phyloP scores from a whole-genome alignment of 768 basidiomycete genomes.

The Pleurotus cornucopiae region DNA sequence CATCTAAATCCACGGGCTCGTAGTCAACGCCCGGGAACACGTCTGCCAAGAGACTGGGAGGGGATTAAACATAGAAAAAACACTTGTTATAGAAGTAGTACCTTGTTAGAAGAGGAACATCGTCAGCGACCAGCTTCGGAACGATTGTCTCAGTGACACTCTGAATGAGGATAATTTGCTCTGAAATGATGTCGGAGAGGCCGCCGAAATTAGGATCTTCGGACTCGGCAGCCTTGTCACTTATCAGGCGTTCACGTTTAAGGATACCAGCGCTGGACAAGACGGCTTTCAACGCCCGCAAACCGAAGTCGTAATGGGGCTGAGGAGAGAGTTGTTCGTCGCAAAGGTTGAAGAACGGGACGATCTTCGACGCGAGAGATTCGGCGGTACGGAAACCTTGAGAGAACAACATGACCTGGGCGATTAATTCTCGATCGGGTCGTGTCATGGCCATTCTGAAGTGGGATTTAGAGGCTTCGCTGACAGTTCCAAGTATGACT shows the following conservation, averaged over 20 bases:
- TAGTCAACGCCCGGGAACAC: constrained; percentile 98
- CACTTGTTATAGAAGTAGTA: constrained; percentile 27
- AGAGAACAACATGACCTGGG: constrained; percentile 99
- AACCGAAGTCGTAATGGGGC: constrained; percentile 98
- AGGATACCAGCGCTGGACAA: constrained; percentile 95
- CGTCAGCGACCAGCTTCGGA: constrained; percentile 95
- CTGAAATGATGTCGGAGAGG: constrained; percentile 71
- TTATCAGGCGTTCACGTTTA: constrained; percentile 83
- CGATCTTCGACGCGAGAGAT: constrained; percentile 95
- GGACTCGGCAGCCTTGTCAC: constrained; percentile 34
- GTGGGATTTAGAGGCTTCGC: not conserved
- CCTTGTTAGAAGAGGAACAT: constrained; percentile 93
- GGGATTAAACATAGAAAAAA: not conserved
- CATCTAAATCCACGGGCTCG: constrained; percentile 81
- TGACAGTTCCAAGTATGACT: constrained; percentile 23
- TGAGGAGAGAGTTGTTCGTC: constrained; percentile 96
- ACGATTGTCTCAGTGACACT: constrained; percentile 98
- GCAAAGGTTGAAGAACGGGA: constrained; percentile 99
- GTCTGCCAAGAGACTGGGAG: constrained; percentile 78
- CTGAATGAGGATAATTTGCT: constrained; percentile 97
- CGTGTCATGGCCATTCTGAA: constrained; percentile 97
- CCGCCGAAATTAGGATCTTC: constrained; percentile 37
- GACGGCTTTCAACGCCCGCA: constrained; percentile 95
- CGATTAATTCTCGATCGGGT: constrained; percentile 96
- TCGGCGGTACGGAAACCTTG: constrained; percentile 99